Base-by-base conservation (phyloP, 306 rosid genomes). In the Cicer judaicum region DNA sequence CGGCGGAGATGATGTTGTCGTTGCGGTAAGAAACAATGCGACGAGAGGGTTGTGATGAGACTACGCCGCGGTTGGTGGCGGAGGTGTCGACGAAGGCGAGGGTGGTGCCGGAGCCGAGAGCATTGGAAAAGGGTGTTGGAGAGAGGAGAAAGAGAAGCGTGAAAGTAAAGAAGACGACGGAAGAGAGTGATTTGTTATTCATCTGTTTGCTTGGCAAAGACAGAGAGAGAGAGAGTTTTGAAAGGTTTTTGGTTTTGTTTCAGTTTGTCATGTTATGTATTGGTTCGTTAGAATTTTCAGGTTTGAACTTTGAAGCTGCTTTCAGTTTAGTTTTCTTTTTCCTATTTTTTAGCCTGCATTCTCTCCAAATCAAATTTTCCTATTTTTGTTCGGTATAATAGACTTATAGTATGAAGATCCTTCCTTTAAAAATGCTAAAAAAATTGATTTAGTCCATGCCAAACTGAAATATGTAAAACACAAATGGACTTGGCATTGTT, bases 81-180 rank as follows among this genome's bases (percentile, higher is more conserved):
- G 95, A 56, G 74, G 48, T 57, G 81, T 71, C 82, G 73, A 64
- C 81, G 56, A 89, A 59, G 54, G 99, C 93, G 54, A 94, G 85
- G 47, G 99, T 89, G 78, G 90, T 76, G 56, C 92, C 95, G 70
- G 97, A 88, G 76, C 95, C 95, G 60, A 91, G 79, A 36, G 97
- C 88, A 68, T 73, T 49, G 43, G 63, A 60, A 0, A 42, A 48
- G 2, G 91, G 78, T 1, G 55, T 5, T 24, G 42, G 0, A n/a
- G 18, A 36, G 50, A 86, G 13, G 55, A 83, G 1, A 56, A 84
- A 3, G n/a, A 68, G 9, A 14, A 11, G 55, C 11, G 44, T 1
- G 76, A 63, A 13, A 18, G 63, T 11, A 38, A 43, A 15, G 6
- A 50, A 18, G 70, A 62, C 5, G 73, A 49, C 34, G 84, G 70